These are phyloP conservation scores for Shiraia sp. DNA, from an alignment of 2,329 filamentous ascomycete genomes.

Conservation along the genomic window DNA sequence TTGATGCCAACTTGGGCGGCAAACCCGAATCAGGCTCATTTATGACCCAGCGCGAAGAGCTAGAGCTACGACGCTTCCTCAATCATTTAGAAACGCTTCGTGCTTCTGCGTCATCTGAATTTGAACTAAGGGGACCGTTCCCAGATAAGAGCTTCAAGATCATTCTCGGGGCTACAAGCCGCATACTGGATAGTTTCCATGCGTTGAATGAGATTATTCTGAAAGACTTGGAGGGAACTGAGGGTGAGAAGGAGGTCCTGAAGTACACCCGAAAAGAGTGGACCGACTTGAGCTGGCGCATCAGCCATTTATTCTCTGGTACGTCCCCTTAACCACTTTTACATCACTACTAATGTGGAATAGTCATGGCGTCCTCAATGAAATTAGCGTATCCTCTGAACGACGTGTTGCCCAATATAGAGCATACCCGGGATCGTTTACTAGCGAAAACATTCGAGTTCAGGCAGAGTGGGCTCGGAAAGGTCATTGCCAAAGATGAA, in stretches of 20 bases:
- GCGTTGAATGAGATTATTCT: constrained; percentile 92
- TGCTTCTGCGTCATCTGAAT: constrained; percentile 76
- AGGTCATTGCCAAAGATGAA: constrained; percentile 63
- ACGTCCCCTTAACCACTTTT: constrained; percentile 23
- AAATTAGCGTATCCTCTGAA: constrained; percentile 94
- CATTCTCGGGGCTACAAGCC: constrained; percentile 78
- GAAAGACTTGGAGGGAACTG: constrained; percentile 74
- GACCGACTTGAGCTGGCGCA: constrained; percentile 78
- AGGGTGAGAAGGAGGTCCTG: constrained; percentile 80
- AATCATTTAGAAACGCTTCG: constrained; percentile 75
- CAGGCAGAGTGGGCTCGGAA: constrained; percentile 66
- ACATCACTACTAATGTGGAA: constrained; percentile 13
- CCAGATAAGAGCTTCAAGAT: constrained; percentile 72
- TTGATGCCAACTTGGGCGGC: constrained; percentile 40
- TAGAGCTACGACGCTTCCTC: constrained; percentile 79
- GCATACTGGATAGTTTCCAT: constrained; percentile 91
- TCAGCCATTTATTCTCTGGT: constrained; percentile 80
- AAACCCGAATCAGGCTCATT: constrained; percentile 58
- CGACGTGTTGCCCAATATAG: constrained; percentile 83
- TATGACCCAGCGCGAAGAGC: constrained; percentile 86
- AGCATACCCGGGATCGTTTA: constrained; percentile 77
- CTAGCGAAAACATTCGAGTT: constrained; percentile 88
- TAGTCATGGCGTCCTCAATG: constrained; percentile 85
- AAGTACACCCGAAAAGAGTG: constrained; percentile 79
- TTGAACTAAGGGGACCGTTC: constrained; percentile 86